Percentiles rank a stretch among this genome's conserved stretches.
These are phyloP conservation scores for Tulasnella sp. DNA, from an alignment of 768 basidiomycete genomes.

Conservation along the genomic window DNA sequence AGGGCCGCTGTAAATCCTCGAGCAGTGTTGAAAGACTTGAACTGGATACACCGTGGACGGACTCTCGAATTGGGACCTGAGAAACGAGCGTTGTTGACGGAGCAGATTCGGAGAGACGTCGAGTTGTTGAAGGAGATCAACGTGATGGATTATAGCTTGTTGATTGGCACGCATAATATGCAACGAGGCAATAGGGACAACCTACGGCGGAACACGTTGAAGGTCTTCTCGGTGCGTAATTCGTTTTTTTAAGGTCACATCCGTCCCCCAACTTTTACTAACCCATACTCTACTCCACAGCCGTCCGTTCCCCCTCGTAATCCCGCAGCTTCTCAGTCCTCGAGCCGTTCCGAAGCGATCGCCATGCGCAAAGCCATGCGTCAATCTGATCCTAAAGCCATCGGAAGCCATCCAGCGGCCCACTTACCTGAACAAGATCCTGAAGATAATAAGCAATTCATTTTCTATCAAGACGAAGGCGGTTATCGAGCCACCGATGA, in stretches of 20 bases:
- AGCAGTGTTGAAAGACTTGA: constrained; percentile 91
- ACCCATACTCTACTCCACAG: constrained; percentile 37
- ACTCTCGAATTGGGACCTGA: constrained; percentile 90
- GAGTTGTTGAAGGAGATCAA: constrained; percentile 75
- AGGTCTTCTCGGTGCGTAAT: constrained; percentile 81
- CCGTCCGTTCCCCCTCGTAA: constrained; percentile 66
- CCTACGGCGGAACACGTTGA: constrained; percentile 81
- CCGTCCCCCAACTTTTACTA: background rate
- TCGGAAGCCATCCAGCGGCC: constrained; percentile 49
- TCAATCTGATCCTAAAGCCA: constrained; percentile 68
- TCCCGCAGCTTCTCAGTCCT: constrained; percentile 52
- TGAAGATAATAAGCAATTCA: constrained; percentile 61
- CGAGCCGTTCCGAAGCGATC: constrained; percentile 65
- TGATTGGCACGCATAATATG: constrained; percentile 93
- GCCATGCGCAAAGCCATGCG: constrained; percentile 85
- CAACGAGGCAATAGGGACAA: constrained; percentile 88
- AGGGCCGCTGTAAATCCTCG: constrained; percentile 71
- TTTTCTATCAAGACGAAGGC: constrained; percentile 97
- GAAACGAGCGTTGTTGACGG: constrained; percentile 83
- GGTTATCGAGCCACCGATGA: constrained; percentile 90
- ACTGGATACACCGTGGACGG: constrained; percentile 83
- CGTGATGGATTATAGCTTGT: constrained; percentile 96
- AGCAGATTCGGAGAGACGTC: constrained; percentile 83
- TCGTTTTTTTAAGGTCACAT: background rate
- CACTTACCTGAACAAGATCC: constrained; percentile 62